Evolutionary conservation across 2,329 filamentous ascomycete species (phyloP).

Genomic region (Alternaria sp.): DNA sequence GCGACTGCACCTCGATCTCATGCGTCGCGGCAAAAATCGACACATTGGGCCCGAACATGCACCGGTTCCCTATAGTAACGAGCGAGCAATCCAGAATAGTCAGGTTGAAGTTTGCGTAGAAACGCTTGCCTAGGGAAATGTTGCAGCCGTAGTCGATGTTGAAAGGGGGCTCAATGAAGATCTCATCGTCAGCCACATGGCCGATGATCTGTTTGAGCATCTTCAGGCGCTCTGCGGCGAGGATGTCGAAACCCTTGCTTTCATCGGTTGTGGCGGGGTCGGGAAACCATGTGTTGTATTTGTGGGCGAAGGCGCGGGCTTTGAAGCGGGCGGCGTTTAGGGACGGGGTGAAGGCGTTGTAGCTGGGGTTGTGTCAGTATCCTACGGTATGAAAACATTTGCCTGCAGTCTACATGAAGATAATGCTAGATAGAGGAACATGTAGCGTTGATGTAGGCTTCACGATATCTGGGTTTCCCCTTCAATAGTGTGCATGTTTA

Average conservation of each 20-base stretch:
- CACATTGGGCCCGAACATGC: slow-evolving; percentile 61
- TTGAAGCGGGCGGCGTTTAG: slow-evolving; percentile 60
- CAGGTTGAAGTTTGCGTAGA: slow-evolving; percentile 67
- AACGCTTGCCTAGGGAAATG: slow-evolving; percentile 65
- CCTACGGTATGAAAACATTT: too few relatives aligned
- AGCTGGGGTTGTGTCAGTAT: slow-evolving; percentile 45
- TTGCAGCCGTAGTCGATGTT: slow-evolving; percentile 71
- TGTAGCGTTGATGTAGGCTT: neutral
- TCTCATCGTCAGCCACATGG: slow-evolving; percentile 39
- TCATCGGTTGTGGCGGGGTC: slow-evolving; percentile 18
- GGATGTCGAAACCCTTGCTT: slow-evolving; percentile 27
- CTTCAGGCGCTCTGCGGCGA: slow-evolving; percentile 32
- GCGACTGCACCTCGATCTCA: slow-evolving; percentile 56
- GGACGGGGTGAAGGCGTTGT: slow-evolving; percentile 58
- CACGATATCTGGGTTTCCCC: neutral
- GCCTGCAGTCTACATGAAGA: too few relatives aligned
- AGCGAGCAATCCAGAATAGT: slow-evolving; percentile 61
- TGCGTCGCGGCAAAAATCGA: slow-evolving; percentile 61
- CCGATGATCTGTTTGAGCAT: slow-evolving; percentile 41
- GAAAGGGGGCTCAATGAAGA: slow-evolving; percentile 66
- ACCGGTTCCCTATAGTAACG: slow-evolving; percentile 59
- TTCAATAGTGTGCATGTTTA: neutral
- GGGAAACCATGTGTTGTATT: slow-evolving; percentile 61
- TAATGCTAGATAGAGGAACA: too few relatives aligned
- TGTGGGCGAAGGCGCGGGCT: slow-evolving; percentile 62